Base-by-base conservation (phyloP, 2,329 filamentous ascomycete species). In the Colletotrichum chrysophilum region DNA sequence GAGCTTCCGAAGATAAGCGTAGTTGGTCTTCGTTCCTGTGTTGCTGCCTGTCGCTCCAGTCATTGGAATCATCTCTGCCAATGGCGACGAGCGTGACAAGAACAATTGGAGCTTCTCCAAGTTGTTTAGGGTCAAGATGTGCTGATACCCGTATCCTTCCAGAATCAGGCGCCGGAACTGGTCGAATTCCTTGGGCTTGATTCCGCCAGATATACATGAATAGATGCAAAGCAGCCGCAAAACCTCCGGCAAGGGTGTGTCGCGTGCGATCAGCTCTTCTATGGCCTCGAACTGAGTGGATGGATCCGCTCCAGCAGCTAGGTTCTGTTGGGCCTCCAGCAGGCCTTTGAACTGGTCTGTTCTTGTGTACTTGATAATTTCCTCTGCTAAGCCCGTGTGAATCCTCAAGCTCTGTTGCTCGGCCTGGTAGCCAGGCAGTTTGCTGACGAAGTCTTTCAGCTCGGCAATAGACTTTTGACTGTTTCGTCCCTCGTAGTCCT, bases 71-170 rank as follows among this genome's bases (percentile, higher is more conserved):
- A 97, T 94, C 77, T 93, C 93, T n/a, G 94, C 93, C 78, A 95
- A 90, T 6, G 95, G 93, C 6, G 94, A 95, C 30, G 93, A 92
- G 38, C 94, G 91, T 0, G 95, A 93, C 68, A 96, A 88, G 69
- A 99, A 93, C 13, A 99, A 89, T 76, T 96, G 94, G 81, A 98
- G 92, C 82, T 96, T 98, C 82, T 98, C 97, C 48, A 99, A 89
- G 14, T 94, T 93, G 79, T 95, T 91, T 36, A 99, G 91, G 0
- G 97, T 99, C 60, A 98, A 89, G 16, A 99, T 88, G 82, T 99
- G 97, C 82, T 98, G 96, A 82, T 97, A 96, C 30, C 97, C 97
- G 81, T 99, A 99, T 2, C 95, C 96, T 81, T 98, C 95, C 9
- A 98, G 88, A 68, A 99, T 92, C 66, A 97, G 91, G 62, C 94